Evolutionary conservation across 2,329 filamentous ascomycete genomes (phyloP).

Genomic region (Claviceps purpurea): DNA sequence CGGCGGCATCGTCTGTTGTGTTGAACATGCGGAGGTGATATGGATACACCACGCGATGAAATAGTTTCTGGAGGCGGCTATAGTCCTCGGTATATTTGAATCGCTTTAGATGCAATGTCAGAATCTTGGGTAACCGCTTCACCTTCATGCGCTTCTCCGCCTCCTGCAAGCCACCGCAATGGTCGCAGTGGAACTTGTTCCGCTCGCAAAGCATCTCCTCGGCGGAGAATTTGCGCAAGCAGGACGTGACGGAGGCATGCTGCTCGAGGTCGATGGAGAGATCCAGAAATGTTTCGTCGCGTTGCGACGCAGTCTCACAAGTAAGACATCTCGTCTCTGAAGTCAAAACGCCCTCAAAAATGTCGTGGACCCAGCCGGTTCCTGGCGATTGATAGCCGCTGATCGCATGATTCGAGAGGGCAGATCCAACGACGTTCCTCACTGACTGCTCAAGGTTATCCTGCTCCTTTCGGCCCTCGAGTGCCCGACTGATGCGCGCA

Average conservation of each 20-base stretch:
- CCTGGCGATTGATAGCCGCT: slow-evolving; percentile 42
- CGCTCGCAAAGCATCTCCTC: slow-evolving; percentile 97
- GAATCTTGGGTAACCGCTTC: slow-evolving; percentile 79
- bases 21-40: slow-evolving; percentile 96
- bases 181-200: slow-evolving; percentile 98
- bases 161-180: slow-evolving; percentile 90
- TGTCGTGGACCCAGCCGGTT: slow-evolving; percentile 87
- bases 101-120: slow-evolving; percentile 86
- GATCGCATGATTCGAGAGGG: slow-evolving; percentile 20
- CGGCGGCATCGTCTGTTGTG: slow-evolving; percentile 87
- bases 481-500: slow-evolving; percentile 49
- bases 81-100: slow-evolving; percentile 98
- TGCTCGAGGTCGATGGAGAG: slow-evolving; percentile 91
- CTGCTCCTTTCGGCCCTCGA: slow-evolving; percentile 26
- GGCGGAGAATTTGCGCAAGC: slow-evolving; percentile 87
- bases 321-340: slow-evolving; percentile 95
- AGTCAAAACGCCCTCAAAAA: slow-evolving; percentile 88
- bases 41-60: slow-evolving; percentile 92
- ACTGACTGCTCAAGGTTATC: slow-evolving; percentile 39
- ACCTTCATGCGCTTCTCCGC: slow-evolving; percentile 99
- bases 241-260: slow-evolving; percentile 92
- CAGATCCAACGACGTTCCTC: slow-evolving; percentile 22
- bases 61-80: slow-evolving; percentile 86
- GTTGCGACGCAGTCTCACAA: slow-evolving; percentile 87
- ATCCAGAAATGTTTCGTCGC: slow-evolving; percentile 92